Conservation (phyloP, 2,329 filamentous ascomycete genomes). For the Xenosphaeropsis pyriputrescens region DNA sequence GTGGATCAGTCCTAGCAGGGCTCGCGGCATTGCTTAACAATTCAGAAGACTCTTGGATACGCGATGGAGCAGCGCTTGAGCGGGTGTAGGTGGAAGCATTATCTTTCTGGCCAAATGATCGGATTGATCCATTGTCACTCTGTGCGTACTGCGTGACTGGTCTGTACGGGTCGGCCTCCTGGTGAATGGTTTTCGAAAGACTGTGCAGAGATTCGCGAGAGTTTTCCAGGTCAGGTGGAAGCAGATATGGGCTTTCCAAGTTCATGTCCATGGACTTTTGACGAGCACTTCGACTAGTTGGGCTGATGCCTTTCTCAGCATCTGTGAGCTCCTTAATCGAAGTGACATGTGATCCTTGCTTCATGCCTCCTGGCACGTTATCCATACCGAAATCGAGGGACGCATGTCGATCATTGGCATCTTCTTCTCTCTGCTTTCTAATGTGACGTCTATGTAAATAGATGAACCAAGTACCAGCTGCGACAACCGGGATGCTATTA, state of each 20-base stretch:
- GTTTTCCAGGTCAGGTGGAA: slow-evolving; percentile 66
- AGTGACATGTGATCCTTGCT: slow-evolving; percentile 8
- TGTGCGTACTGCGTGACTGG: slow-evolving; percentile 39
- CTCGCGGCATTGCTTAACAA: slow-evolving; percentile 12
- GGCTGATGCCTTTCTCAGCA: slow-evolving; percentile 20
- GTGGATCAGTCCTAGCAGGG: slow-evolving; percentile 12
- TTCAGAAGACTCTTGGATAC: slow-evolving; percentile 11
- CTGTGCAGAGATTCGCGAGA: slow-evolving; percentile 82
- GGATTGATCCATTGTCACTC: slow-evolving; percentile 40
- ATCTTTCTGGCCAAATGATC: slow-evolving; percentile 29
- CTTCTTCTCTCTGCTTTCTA: slow-evolving; percentile 58
- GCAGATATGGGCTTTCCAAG: slow-evolving; percentile 74
- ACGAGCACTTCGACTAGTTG: slow-evolving; percentile 21
- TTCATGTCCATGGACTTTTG: slow-evolving; percentile 53
- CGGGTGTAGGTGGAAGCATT: slow-evolving; percentile 31
- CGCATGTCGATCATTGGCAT: slow-evolving; percentile 73
- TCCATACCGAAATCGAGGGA: slow-evolving; percentile 85
- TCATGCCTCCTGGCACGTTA: slow-evolving; percentile 27
- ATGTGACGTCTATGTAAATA: slow-evolving; percentile 69
- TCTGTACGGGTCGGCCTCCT: slow-evolving; percentile 76
- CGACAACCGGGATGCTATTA: slow-evolving; percentile 58
- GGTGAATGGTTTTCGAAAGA: slow-evolving; percentile 59
- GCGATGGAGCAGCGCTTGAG: slow-evolving; percentile 18
- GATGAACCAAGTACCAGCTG: slow-evolving; percentile 51
- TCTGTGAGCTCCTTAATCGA: slow-evolving; percentile 5